phyloP scores from a whole-genome alignment of 345 rosid species.

The Fremontodendron californicum region DNA sequence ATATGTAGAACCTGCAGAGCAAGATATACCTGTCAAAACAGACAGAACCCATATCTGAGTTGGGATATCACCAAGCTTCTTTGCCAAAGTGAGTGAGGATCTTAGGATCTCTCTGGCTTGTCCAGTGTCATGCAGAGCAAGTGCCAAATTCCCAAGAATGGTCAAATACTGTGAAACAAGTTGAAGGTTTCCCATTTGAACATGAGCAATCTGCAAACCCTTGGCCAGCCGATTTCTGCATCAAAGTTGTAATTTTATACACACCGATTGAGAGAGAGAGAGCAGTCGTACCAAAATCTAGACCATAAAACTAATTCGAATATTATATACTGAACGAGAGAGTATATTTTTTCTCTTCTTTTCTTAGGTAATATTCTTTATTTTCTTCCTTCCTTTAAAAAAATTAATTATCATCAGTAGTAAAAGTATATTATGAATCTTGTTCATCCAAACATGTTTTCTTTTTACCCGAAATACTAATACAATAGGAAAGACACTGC shows the following conservation, averaged over 20 bases:
- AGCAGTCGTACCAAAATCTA: background rate
- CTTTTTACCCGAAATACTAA: background rate
- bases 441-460: background rate
- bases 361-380: background rate
- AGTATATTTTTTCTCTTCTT: background rate
- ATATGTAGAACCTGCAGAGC: background rate
- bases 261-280: background rate
- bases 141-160: conserved; percentile 86
- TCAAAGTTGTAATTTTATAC: conserved; percentile 7
- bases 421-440: background rate
- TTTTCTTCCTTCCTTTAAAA: background rate
- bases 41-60: conserved; percentile 97
- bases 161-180: conserved; percentile 92
- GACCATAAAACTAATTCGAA: background rate
- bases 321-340: background rate
- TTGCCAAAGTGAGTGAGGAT: conserved; percentile 85
- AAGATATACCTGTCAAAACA: conserved; percentile 62
- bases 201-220: conserved; percentile 91
- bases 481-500: background rate
- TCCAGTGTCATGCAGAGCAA: conserved; percentile 80
- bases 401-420: background rate
- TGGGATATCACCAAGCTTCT: conserved; percentile 84
- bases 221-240: conserved; percentile 88
- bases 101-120: conserved; percentile 96
- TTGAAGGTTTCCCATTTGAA: conserved; percentile 92